Percentiles rank a stretch among this genome's conserved stretches.
phyloP scores from a whole-genome alignment of 2,329 filamentous ascomycete species.

The Keithomyces neogunnii region DNA sequence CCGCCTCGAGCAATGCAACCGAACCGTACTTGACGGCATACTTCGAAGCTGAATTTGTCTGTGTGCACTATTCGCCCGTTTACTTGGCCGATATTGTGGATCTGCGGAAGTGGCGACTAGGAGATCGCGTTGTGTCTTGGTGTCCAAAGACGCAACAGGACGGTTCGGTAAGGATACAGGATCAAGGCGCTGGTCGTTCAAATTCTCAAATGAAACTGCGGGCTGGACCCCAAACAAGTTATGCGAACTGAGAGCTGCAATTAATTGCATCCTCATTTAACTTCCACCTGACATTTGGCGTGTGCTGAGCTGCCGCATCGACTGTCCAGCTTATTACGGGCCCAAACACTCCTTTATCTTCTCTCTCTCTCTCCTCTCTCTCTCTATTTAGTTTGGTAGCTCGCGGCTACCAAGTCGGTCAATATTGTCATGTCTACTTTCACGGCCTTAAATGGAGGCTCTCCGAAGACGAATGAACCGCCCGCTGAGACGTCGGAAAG shows the following conservation, averaged over 20 bases:
- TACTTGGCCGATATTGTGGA: neutral
- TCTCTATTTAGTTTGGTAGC: too few species aligned
- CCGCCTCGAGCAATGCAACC: neutral
- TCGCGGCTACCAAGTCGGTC: neutral
- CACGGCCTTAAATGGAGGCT: constrained; percentile 42
- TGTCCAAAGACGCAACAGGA: neutral
- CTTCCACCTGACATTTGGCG: neutral
- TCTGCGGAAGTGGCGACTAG: neutral
- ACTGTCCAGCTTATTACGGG: neutral
- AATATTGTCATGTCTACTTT: constrained; percentile 37
- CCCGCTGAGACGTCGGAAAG: constrained; percentile 21
- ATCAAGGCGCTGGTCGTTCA: neutral
- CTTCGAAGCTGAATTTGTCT: neutral
- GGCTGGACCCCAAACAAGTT: constrained; percentile 6
- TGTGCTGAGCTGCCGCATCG: neutral
- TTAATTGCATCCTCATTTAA: neutral
- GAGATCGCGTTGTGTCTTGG: neutral
- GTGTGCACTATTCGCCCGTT: neutral
- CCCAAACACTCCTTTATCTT: too few species aligned
- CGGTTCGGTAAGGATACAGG: neutral
- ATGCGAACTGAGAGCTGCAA: neutral
- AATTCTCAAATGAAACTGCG: neutral
- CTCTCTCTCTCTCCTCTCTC: too few species aligned
- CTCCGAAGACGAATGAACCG: constrained; percentile 33
- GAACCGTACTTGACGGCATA: neutral